A percentile compares a stretch with the other conserved stretches of the same genome.
Evolutionary conservation across 164 flowering plant genomes (phyloP).

Genomic region (Vitis rupestris): DNA sequence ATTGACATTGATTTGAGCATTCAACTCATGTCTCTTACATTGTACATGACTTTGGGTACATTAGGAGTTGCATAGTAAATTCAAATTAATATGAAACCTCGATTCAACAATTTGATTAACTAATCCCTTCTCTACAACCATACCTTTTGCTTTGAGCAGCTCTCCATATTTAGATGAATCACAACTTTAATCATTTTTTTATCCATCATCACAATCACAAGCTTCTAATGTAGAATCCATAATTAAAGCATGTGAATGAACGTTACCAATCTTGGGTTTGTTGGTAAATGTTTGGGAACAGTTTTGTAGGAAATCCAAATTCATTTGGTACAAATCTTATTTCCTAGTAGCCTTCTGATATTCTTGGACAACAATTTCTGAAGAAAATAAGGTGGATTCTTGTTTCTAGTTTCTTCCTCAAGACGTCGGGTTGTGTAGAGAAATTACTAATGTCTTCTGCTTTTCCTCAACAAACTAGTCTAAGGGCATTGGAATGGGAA

Average conservation of each 20-base stretch:
- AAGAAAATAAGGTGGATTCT: background rate
- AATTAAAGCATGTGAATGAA: conserved; percentile 9
- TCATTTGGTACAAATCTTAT: conserved; percentile 3
- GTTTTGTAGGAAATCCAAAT: conserved; percentile 9
- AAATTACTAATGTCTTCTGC: conserved; percentile 9
- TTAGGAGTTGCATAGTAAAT: background rate
- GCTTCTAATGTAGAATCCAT: conserved; percentile 20
- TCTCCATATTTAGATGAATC: conserved; percentile 1
- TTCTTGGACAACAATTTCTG: too few relatives aligned
- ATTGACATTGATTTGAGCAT: too few relatives aligned
- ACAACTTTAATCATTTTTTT: conserved; percentile 15
- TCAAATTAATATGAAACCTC: conserved; percentile 25
- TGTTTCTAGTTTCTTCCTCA: conserved; percentile 36
- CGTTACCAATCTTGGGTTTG: conserved; percentile 18
- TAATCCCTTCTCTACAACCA: background rate
- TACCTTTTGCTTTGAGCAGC: background rate
- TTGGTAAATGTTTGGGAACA: conserved; percentile 8
- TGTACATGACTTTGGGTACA: too few relatives aligned
- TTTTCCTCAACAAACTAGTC: conserved; percentile 20
- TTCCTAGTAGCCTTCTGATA: background rate
- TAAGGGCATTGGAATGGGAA: conserved; percentile 13
- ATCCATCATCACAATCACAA: conserved; percentile 16
- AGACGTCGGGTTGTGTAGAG: conserved; percentile 7
- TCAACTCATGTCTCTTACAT: too few relatives aligned
- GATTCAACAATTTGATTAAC: conserved; percentile 1